Evolutionary conservation across 2,329 filamentous ascomycete genomes (phyloP).

Genomic region (Gyromitra esculenta): DNA sequence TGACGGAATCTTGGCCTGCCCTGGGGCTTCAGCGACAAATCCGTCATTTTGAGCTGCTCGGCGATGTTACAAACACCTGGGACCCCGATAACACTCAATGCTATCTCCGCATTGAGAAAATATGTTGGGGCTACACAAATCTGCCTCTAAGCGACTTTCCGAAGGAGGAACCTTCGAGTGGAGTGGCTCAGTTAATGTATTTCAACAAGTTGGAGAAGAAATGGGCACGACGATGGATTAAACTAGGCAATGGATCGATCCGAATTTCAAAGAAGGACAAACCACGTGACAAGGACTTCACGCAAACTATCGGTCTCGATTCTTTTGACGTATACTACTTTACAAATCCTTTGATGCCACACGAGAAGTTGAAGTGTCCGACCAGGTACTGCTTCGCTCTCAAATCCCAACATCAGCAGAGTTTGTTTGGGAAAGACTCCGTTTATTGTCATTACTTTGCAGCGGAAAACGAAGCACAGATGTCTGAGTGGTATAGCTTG

Average conservation of each 20-base stretch:
- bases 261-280: conserved; percentile 75
- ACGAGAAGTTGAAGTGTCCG: conserved; percentile 76
- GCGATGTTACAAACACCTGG: conserved; percentile 93
- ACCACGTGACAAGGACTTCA: conserved; percentile 71
- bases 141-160: conserved; percentile 74
- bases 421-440: conserved; percentile 80
- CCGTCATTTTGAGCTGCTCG: conserved; percentile 83
- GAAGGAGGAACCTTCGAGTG: conserved; percentile 71
- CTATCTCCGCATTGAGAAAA: conserved; percentile 51
- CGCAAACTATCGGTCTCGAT: conserved; percentile 51
- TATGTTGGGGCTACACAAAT: conserved; percentile 48
- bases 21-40: conserved; percentile 83
- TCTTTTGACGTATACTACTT: conserved; percentile 65
- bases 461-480: conserved; percentile 75
- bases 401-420: conserved; percentile 89
- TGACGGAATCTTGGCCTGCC: conserved; percentile 78
- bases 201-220: conserved; percentile 83
- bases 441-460: conserved; percentile 95
- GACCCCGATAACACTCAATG: conserved; percentile 80
- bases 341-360: conserved; percentile 68
- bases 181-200: conserved; percentile 78
- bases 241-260: conserved; percentile 66
- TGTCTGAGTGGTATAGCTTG: conserved; percentile 72
- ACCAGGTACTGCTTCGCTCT: conserved; percentile 87
- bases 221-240: conserved; percentile 87